These are phyloP conservation scores for Diaporthe helianthi DNA, from an alignment of 2,329 filamentous ascomycete genomes.

Conservation along the genomic window DNA sequence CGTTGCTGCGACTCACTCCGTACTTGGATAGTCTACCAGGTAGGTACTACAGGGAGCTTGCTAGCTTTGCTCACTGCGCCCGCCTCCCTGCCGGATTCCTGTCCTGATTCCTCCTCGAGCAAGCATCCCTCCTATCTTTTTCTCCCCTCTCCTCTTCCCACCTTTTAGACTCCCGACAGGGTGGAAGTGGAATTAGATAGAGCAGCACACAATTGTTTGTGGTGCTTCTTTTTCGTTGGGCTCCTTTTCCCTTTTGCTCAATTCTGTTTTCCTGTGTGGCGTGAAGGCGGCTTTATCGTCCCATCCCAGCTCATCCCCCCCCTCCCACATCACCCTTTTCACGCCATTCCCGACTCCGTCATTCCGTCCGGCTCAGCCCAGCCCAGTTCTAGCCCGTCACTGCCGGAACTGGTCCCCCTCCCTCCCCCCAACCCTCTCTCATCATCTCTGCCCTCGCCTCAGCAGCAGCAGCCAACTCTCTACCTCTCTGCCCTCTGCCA, in stretches of 20 bases:
- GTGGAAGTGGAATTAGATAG: slow-evolving; percentile 26
- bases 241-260: slow-evolving; percentile 52
- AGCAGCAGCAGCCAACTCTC: slow-evolving; percentile 40
- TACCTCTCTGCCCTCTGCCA: slow-evolving; percentile 39
- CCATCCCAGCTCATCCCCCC: slow-evolving; percentile 21
- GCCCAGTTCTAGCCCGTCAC: slow-evolving; percentile 26
- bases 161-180: slow-evolving; percentile 13
- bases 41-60: background rate
- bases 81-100: background rate
- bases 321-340: slow-evolving; percentile 15
- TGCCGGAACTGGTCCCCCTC: slow-evolving; percentile 39
- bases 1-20: background rate
- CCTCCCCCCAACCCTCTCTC: slow-evolving; percentile 22
- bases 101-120: slow-evolving; percentile 16
- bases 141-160: slow-evolving; percentile 34
- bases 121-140: background rate
- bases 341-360: slow-evolving; percentile 29
- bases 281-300: slow-evolving; percentile 30
- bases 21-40: too few species aligned
- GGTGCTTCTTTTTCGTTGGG: slow-evolving; percentile 35
- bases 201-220: slow-evolving; percentile 32
- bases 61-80: slow-evolving; percentile 10
- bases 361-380: slow-evolving; percentile 36
- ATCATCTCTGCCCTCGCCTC: slow-evolving; percentile 42
- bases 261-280: slow-evolving; percentile 53